Percentiles rank a stretch among this genome's conserved stretches.
Evolutionary conservation across 73 alveolate genomes (phyloP).

Genomic region (Paramecium primaurelia): DNA sequence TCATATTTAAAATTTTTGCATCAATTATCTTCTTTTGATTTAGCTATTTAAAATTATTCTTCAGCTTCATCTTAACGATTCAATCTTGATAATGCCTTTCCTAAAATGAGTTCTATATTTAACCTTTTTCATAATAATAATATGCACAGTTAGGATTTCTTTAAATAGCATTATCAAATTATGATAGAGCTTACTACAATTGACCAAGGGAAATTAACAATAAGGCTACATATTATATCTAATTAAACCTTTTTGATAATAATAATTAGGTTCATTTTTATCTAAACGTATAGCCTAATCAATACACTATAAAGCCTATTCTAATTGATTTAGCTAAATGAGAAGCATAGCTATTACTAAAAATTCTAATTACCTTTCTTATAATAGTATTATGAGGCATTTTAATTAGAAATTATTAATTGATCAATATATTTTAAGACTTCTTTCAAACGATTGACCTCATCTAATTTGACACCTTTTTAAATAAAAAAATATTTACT

Average conservation of each 20-base stretch:
- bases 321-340: neutral
- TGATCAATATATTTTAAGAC: neutral
- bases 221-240: neutral
- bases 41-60: neutral
- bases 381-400: neutral
- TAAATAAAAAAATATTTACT: too few relatives aligned
- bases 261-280: neutral
- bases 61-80: neutral
- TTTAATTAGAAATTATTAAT: neutral
- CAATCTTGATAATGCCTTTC: neutral
- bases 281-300: neutral
- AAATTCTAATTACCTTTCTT: neutral
- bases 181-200: neutral
- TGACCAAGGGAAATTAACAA: neutral
- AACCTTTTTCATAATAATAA: neutral
- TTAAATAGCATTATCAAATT: neutral
- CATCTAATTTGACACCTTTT: neutral
- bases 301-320: neutral
- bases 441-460: neutral
- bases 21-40: neutral
- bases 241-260: neutral
- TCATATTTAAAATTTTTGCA: neutral
- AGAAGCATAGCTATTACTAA: neutral
- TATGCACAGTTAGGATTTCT: neutral
- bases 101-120: neutral